Conservation (phyloP, 2,329 filamentous ascomycete genomes). For the Neofusicoccum cordaticola region DNA sequence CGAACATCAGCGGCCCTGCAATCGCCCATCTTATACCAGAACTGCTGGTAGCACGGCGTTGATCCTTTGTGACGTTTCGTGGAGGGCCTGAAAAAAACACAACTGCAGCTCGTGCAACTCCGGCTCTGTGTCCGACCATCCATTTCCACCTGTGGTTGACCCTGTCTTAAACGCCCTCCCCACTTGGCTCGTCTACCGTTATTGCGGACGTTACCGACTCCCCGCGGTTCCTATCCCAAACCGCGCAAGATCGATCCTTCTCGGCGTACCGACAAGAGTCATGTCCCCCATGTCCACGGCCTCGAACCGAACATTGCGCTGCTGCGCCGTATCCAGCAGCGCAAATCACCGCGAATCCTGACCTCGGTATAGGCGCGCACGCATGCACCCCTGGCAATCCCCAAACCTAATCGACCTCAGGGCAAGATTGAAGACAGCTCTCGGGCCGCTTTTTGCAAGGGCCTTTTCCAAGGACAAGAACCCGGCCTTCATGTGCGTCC, state of each 20-base stretch:
- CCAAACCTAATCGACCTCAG: not conserved
- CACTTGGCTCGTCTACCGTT: not conserved
- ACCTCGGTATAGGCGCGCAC: not conserved
- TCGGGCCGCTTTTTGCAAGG: not conserved
- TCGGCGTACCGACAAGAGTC: not conserved
- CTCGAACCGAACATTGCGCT: not conserved
- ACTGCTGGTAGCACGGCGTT: not conserved
- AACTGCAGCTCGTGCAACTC: too few relatives aligned
- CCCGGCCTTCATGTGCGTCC: not conserved
- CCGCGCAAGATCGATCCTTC: not conserved
- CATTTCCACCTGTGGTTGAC: not conserved
- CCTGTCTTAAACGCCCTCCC: not conserved
- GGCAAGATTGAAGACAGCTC: too few relatives aligned
- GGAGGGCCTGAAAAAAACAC: too few relatives aligned
- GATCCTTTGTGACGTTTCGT: not conserved
- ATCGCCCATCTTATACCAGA: not conserved
- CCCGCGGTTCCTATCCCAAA: not conserved
- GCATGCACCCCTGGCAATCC: not conserved
- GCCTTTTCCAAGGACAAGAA: not conserved
- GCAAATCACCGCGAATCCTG: not conserved
- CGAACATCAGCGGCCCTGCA: not conserved
- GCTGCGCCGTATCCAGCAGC: not conserved
- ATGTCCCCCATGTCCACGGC: not conserved
- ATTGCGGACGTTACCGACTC: not conserved
- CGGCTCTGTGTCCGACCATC: not conserved